phyloP scores from a whole-genome alignment of 2,329 filamentous ascomycete genomes.

The Byssothecium circinans region DNA sequence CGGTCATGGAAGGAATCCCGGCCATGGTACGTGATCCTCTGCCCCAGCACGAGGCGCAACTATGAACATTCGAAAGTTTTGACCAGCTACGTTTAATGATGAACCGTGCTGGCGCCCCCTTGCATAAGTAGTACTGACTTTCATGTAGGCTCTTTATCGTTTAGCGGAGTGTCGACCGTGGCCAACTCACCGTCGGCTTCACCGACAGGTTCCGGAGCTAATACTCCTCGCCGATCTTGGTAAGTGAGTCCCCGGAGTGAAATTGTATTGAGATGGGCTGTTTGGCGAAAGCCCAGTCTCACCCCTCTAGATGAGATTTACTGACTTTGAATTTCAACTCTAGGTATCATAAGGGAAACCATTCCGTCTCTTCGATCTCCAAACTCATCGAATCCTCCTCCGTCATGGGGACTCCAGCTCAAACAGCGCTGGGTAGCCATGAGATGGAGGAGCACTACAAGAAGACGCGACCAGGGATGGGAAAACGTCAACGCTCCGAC shows the following conservation, averaged over 20 bases:
- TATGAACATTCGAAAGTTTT: no score
- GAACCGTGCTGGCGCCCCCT: no score
- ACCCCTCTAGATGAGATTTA: no score
- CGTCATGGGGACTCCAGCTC: slow-evolving; percentile 46
- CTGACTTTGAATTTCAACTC: no score
- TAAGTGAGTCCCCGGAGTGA: no score
- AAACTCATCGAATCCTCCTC: slow-evolving; percentile 50
- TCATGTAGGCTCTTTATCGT: slow-evolving; percentile 3
- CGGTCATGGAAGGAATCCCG: slow-evolving; percentile 28
- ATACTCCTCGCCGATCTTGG: slow-evolving; percentile 46
- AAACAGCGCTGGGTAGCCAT: slow-evolving; percentile 44
- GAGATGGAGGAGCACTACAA: slow-evolving; percentile 47
- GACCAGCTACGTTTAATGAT: no score
- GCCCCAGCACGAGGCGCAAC: not conserved
- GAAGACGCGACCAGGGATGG: slow-evolving; percentile 32
- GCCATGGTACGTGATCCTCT: slow-evolving; percentile 16
- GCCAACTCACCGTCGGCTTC: slow-evolving; percentile 43
- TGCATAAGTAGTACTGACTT: not conserved
- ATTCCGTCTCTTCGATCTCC: slow-evolving; percentile 47
- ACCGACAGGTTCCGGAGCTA: slow-evolving; percentile 44
- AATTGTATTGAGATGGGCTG: no score
- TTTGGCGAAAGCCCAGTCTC: no score
- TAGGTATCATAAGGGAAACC: slow-evolving; percentile 37
- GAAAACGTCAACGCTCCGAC: slow-evolving; percentile 30
- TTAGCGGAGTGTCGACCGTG: slow-evolving; percentile 38